Conservation (phyloP, 2,329 filamentous ascomycete genomes). For the Fusarium caatingaense region DNA sequence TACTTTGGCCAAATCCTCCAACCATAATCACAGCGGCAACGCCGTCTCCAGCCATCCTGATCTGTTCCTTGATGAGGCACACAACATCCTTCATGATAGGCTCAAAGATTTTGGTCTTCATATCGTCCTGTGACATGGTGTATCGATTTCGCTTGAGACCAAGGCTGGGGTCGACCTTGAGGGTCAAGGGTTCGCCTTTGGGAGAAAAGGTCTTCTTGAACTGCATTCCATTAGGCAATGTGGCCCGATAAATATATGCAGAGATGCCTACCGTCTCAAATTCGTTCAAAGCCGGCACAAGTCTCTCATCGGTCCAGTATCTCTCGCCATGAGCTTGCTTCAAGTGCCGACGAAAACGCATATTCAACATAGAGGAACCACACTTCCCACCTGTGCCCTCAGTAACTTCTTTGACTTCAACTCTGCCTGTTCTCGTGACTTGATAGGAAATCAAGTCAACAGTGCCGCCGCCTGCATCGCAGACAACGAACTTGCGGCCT, state of each 20-base stretch:
- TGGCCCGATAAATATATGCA: conserved; percentile 43
- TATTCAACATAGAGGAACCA: conserved; percentile 62
- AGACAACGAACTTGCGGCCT: conserved; percentile 63
- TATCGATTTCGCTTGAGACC: conserved; percentile 48
- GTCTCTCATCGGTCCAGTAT: conserved; percentile 56
- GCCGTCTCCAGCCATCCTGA: conserved; percentile 51
- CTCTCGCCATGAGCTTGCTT: conserved; percentile 57
- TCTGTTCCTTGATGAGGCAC: conserved; percentile 56
- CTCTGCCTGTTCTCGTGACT: conserved; percentile 55
- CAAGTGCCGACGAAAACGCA: conserved; percentile 59
- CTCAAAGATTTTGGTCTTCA: conserved; percentile 67
- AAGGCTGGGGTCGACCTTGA: conserved; percentile 52
- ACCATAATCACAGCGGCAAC: conserved; percentile 59
- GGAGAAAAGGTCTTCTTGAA: conserved; percentile 55
- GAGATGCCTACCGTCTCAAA: conserved; percentile 55
- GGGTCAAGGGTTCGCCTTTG: conserved; percentile 50
- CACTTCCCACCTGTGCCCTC: conserved; percentile 62
- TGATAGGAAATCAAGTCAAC: conserved; percentile 66
- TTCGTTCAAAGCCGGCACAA: conserved; percentile 54
- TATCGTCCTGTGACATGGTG: conserved; percentile 65
- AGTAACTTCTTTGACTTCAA: conserved; percentile 62
- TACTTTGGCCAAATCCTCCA: conserved; percentile 61
- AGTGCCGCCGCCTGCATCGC: conserved; percentile 66
- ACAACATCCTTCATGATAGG: conserved; percentile 58
- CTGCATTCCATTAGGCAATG: conserved; percentile 38